Conservation (phyloP, 768 basidiomycete genomes). For the Lactarius psammicola region DNA sequence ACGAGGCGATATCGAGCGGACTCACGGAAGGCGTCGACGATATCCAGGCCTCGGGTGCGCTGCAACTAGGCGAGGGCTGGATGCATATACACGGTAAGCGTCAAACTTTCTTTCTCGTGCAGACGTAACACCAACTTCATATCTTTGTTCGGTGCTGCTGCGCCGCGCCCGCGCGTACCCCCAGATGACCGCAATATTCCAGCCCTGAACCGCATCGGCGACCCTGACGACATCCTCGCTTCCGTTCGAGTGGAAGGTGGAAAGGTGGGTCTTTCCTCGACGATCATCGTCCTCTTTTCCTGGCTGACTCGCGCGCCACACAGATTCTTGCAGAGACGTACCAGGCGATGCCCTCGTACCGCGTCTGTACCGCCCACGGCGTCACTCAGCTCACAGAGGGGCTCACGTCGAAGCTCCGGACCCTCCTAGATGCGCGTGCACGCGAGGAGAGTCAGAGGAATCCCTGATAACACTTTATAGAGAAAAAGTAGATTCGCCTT, state of each 20-base stretch:
- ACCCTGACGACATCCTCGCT: slow-evolving; percentile 81
- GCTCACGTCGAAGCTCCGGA: slow-evolving; percentile 49
- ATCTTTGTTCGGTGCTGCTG: background rate
- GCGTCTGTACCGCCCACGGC: slow-evolving; percentile 75
- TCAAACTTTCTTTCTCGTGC: background rate
- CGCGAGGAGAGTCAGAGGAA: slow-evolving; percentile 34
- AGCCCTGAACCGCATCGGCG: slow-evolving; percentile 69
- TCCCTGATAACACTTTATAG: background rate
- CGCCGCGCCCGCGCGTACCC: too few relatives aligned
- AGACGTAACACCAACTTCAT: background rate
- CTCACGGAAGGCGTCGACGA: slow-evolving; percentile 61
- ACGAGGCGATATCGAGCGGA: slow-evolving; percentile 55
- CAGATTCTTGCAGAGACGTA: slow-evolving; percentile 73
- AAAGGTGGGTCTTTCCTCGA: slow-evolving; percentile 43
- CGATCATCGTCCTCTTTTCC: background rate
- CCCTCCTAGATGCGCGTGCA: slow-evolving; percentile 38
- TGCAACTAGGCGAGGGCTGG: slow-evolving; percentile 73
- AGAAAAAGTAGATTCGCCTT: background rate
- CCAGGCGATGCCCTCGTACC: slow-evolving; percentile 80
- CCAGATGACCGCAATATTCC: slow-evolving; percentile 70
- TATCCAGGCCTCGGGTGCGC: slow-evolving; percentile 60
- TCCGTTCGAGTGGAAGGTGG: slow-evolving; percentile 70
- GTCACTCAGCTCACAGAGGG: slow-evolving; percentile 67
- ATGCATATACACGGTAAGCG: slow-evolving; percentile 71
- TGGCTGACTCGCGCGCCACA: background rate